Evolutionary conservation across 371 early-diverging fungal species (phyloP), one percentile per base, ranked within the genome.

Genomic region (Mucor sp.): DNA sequence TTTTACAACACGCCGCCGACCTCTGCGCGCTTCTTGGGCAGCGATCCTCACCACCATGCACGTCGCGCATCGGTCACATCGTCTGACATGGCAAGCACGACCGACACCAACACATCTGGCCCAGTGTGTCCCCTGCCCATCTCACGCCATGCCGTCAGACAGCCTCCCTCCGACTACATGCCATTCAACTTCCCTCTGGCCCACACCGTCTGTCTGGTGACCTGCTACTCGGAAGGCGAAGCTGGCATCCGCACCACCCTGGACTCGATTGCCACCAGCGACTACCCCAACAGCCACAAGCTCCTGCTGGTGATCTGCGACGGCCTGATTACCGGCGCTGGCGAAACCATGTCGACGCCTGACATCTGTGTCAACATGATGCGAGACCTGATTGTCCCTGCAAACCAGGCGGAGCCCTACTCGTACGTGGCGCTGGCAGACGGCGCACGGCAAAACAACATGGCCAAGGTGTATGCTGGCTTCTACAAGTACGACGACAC

Each of bases 391-490:
- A 81, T 91, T 37, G 80, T 89, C 1, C 88, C 90, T 9, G 83
- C 85, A 1, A 88, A 92, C 14, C 77, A 88, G 19, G 93, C 92
- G 15, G 60, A 83, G 61, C 79, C 93, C 2, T 81, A 93, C 65
- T 84, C 90, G 17, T 99, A 99, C 74, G 87, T 98, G 7, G 95
- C 99, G 21, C 93, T 99, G 67, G 97, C 97, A 0, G 91, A 95
- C 68, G 99, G 99, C 3, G 72, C 85, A 28, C 94, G 94, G 80
- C 91, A 95, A 32, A 91, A 94, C 75, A 99, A 99, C 77, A 93
- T 92, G 89, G 99, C 98, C 60, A 94, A 93, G 73, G 93, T 97
- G 21, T 92, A 95, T 74, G 87, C 95, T n/a, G 98, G 97, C 15
- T 92, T 83, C 73, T 98, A 98, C 77, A 76, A 84, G 60, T 90